Percentiles rank a stretch among this genome's conserved stretches.
Evolutionary conservation across 1,284 basidiomycete species (phyloP).

Genomic region (Irpex lacteus): DNA sequence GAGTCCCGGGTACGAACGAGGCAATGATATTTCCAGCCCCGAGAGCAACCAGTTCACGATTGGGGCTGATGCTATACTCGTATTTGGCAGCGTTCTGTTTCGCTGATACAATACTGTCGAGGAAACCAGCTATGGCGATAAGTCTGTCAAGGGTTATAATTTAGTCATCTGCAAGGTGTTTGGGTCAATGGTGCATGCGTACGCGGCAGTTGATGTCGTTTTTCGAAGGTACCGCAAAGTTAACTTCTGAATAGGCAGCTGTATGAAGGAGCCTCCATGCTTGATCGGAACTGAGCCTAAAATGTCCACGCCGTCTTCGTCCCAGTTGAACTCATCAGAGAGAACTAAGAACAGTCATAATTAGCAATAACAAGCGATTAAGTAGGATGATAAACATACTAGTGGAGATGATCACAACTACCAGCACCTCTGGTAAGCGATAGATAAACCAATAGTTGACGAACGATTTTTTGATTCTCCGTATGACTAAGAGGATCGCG

Average conservation of each 20-base stretch:
- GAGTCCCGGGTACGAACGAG: slow-evolving; percentile 80
- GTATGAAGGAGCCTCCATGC: slow-evolving; percentile 56
- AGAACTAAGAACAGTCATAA: slow-evolving; percentile 48
- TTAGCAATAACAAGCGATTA: background rate
- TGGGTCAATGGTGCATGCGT: slow-evolving; percentile 25
- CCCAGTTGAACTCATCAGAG: slow-evolving; percentile 73
- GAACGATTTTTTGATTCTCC: slow-evolving; percentile 52
- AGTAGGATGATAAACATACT: slow-evolving; percentile 43
- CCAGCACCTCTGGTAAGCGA: slow-evolving; percentile 81
- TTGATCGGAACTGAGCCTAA: slow-evolving; percentile 74
- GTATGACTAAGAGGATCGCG: slow-evolving; percentile 58
- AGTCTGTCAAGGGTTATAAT: slow-evolving; percentile 39
- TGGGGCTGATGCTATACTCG: slow-evolving; percentile 87
- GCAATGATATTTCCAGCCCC: slow-evolving; percentile 78
- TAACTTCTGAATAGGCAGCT: slow-evolving; percentile 61
- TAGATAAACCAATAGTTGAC: slow-evolving; percentile 65
- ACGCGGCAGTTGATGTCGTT: slow-evolving; percentile 81
- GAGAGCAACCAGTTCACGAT: slow-evolving; percentile 88
- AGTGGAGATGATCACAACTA: slow-evolving; percentile 77
- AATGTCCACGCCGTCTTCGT: slow-evolving; percentile 75
- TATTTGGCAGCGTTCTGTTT: slow-evolving; percentile 85
- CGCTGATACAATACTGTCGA: slow-evolving; percentile 83
- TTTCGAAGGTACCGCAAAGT: slow-evolving; percentile 65
- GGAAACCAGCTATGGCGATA: slow-evolving; percentile 72
- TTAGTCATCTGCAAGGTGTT: background rate